A percentile compares a stretch with the other conserved stretches of the same genome.
Evolutionary conservation across 345 rosid species (phyloP).

Genomic region (Mallotus nudiflorus): DNA sequence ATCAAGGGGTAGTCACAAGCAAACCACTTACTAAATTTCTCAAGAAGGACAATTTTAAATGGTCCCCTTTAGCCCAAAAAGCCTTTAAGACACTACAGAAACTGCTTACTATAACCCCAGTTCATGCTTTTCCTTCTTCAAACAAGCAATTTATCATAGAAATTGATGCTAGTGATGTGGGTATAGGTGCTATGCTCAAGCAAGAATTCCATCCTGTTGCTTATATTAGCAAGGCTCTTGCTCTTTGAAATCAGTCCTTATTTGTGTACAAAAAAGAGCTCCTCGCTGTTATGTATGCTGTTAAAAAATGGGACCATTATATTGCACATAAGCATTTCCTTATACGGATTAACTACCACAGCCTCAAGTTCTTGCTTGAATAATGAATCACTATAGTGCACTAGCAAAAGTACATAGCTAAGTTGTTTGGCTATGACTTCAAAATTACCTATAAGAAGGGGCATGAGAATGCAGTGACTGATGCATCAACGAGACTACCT

Average conservation of each 20-base stretch:
- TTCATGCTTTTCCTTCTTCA: background rate
- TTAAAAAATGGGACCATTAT: background rate
- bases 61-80: background rate
- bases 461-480: too few relatives aligned
- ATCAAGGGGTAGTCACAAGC: background rate
- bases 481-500: too few relatives aligned
- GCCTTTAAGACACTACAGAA: background rate
- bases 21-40: background rate
- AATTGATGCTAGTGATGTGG: background rate
- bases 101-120: background rate
- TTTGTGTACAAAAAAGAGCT: too few relatives aligned
- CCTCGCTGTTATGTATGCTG: background rate
- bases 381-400: too few relatives aligned
- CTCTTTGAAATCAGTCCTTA: background rate
- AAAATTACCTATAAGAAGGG: too few relatives aligned
- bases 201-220: too few relatives aligned
- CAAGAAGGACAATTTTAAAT: background rate
- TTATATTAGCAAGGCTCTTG: background rate
- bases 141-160: background rate
- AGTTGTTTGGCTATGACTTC: too few relatives aligned
- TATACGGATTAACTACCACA: too few relatives aligned
- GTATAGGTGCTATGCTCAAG: background rate
- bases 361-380: too few relatives aligned
- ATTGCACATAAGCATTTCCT: background rate
- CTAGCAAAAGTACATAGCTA: too few relatives aligned